These are phyloP conservation scores for Ulota crispa DNA, from an alignment of 225 moss, liverwort and hornwort genomes.

Conservation along the genomic window DNA sequence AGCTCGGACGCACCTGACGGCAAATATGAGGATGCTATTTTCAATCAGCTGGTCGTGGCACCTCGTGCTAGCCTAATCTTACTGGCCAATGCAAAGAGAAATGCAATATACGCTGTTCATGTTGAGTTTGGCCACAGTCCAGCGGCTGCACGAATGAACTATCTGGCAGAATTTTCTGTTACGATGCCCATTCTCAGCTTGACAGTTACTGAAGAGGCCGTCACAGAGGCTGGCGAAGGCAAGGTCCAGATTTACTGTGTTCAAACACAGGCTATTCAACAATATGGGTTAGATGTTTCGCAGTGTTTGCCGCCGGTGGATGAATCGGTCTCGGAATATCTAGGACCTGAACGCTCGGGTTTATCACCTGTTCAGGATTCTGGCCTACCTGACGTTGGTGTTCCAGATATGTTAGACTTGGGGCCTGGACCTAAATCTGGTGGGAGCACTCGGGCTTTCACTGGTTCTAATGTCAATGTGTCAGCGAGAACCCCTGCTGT, in stretches of 20 bases:
- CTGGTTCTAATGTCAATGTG: slow-evolving; percentile 26
- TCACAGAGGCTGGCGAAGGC: slow-evolving; percentile 79
- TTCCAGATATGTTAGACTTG: slow-evolving; percentile 53
- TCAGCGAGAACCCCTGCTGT: slow-evolving; percentile 33
- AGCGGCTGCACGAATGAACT: slow-evolving; percentile 79
- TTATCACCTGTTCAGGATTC: slow-evolving; percentile 39
- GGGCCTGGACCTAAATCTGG: slow-evolving; percentile 39
- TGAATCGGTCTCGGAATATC: slow-evolving; percentile 38
- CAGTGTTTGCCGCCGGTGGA: slow-evolving; percentile 78
- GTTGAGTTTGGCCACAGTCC: slow-evolving; percentile 78
- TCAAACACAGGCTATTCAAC: slow-evolving; percentile 98
- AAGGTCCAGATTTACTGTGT: slow-evolving; percentile 95
- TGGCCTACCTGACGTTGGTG: slow-evolving; percentile 21
- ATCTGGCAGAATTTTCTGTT: slow-evolving; percentile 90
- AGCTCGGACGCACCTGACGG: slow-evolving; percentile 54
- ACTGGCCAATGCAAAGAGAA: slow-evolving; percentile 89
- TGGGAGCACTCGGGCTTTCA: slow-evolving; percentile 24
- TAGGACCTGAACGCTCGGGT: slow-evolving; percentile 39
- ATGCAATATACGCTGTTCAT: slow-evolving; percentile 92
- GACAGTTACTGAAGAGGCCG: slow-evolving; percentile 85
- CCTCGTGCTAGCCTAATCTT: slow-evolving; percentile 80
- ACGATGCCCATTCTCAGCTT: slow-evolving; percentile 97
- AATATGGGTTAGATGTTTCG: slow-evolving; percentile 85
- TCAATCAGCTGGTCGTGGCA: slow-evolving; percentile 83
- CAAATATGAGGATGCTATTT: slow-evolving; percentile 63